These are phyloP conservation scores for Artemisia tridentata DNA, from an alignment of 129 eudicot species.

Conservation along the genomic window DNA sequence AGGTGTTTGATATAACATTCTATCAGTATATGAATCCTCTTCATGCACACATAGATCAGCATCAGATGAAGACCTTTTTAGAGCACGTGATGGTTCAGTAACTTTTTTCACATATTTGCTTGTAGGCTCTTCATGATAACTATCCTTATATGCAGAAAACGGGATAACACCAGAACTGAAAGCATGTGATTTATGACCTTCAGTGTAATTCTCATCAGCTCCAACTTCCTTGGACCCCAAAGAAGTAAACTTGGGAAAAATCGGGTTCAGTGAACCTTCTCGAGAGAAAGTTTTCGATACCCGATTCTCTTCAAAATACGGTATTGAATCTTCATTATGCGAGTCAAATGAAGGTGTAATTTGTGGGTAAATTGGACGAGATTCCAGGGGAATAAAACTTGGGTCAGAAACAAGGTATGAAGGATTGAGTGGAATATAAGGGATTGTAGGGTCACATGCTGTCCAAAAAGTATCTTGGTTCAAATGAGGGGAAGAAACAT, in stretches of 20 bases:
- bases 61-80: conserved; percentile 9
- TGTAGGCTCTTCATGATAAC: too few species aligned
- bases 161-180: too few species aligned
- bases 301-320: conserved; percentile 22
- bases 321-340: conserved; percentile 10
- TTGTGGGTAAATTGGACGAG: conserved; percentile 22
- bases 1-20: background rate
- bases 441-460: conserved; percentile 31
- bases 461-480: conserved; percentile 15
- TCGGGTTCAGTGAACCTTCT: conserved; percentile 8
- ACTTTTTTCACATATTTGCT: too few species aligned
- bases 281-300: too few species aligned
- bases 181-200: too few species aligned
- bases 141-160: too few species aligned
- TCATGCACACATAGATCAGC: conserved; percentile 17
- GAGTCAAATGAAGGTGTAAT: conserved; percentile 12
- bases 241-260: conserved; percentile 27
- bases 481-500: conserved; percentile 17
- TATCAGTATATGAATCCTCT: conserved; percentile 12
- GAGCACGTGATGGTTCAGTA: too few species aligned
- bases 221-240: too few species aligned
- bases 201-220: too few species aligned
- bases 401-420: conserved; percentile 20
- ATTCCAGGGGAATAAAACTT: conserved; percentile 25
- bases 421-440: conserved; percentile 21